These are phyloP conservation scores for Cryphonectria carpinicola DNA, from an alignment of 2,329 filamentous ascomycete genomes.

Conservation along the genomic window DNA sequence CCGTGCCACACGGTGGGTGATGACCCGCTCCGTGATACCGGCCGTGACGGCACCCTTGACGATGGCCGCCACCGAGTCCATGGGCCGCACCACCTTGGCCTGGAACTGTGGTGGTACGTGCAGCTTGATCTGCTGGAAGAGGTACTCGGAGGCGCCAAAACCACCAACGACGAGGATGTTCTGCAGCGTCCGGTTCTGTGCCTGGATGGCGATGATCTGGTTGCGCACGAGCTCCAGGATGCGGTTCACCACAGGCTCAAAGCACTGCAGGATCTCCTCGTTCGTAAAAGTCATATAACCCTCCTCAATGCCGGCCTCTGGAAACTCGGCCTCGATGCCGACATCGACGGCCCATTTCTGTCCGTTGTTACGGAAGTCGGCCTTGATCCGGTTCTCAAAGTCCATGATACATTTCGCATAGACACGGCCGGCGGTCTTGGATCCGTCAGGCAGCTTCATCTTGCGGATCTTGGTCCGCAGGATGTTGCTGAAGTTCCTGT, in stretches of 20 bases:
- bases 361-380: conserved; percentile 98
- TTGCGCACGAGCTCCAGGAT: conserved; percentile 96
- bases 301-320: conserved; percentile 96
- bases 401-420: conserved; percentile 99
- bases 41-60: conserved; percentile 98
- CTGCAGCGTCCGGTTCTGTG: conserved; percentile 90
- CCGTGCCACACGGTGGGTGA: conserved; percentile 95
- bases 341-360: conserved; percentile 99
- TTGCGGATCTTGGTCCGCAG: conserved; percentile 96
- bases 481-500: conserved; percentile 98
- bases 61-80: conserved; percentile 98
- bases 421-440: conserved; percentile 95
- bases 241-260: conserved; percentile 96
- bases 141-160: conserved; percentile 96
- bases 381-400: conserved; percentile 99
- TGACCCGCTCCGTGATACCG: conserved; percentile 94
- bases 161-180: conserved; percentile 97
- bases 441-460: conserved; percentile 98
- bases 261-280: conserved; percentile 98
- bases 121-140: conserved; percentile 99
- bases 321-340: conserved; percentile 97
- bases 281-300: conserved; percentile 99
- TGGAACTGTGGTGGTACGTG: conserved; percentile 98
- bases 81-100: conserved; percentile 94
- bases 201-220: conserved; percentile 98